Percentiles rank a stretch among this genome's conserved stretches.
These are phyloP conservation scores for Arabidopsis thaliana DNA, from an alignment of 345 rosid species.

Conservation along the genomic window DNA sequence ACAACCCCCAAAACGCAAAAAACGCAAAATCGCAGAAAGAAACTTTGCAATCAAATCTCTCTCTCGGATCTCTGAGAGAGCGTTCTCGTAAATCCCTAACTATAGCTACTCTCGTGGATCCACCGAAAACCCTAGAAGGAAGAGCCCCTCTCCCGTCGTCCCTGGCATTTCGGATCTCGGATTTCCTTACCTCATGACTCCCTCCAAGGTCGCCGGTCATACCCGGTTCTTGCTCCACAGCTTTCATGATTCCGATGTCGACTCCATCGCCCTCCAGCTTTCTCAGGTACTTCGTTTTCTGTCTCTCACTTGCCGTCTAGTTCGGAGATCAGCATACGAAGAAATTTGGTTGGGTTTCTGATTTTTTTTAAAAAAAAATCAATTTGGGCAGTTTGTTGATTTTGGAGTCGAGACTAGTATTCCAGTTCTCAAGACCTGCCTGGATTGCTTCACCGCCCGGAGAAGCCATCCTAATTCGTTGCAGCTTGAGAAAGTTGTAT, in stretches of 20 bases:
- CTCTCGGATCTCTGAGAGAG: not conserved
- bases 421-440: slow-evolving; percentile 64
- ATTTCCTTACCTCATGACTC: slow-evolving; percentile 34
- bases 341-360: not conserved
- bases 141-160: slow-evolving; percentile 1
- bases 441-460: slow-evolving; percentile 57
- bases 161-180: slow-evolving; percentile 18
- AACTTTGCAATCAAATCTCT: not conserved
- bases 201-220: slow-evolving; percentile 61
- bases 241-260: slow-evolving; percentile 64
- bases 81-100: not conserved
- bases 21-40: not conserved
- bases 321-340: too few species aligned
- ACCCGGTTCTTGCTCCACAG: slow-evolving; percentile 72
- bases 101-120: not conserved
- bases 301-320: not conserved
- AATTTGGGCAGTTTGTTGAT: slow-evolving; percentile 58
- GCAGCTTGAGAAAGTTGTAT: slow-evolving; percentile 57
- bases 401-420: slow-evolving; percentile 66
- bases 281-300: slow-evolving; percentile 53
- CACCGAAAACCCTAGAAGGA: slow-evolving; percentile 35
- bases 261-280: slow-evolving; percentile 63
- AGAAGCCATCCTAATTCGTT: slow-evolving; percentile 47
- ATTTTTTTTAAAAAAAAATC: not conserved
- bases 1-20: not conserved